Base-by-base conservation (phyloP, 1,139 yeast species). In the Taphrina wiesneri region DNA sequence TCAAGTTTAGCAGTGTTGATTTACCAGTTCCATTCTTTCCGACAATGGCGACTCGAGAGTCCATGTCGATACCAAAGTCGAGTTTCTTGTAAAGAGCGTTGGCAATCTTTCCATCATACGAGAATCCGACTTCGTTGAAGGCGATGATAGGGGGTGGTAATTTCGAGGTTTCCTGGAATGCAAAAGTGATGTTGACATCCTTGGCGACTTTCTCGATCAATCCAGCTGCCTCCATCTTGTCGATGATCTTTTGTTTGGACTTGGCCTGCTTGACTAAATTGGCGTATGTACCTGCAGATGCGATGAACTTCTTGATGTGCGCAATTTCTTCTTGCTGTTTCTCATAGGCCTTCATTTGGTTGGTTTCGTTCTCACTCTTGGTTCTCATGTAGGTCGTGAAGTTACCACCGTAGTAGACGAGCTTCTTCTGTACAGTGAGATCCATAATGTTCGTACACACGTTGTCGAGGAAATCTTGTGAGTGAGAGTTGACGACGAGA, bases 1-100 rank as follows among this genome's bases (percentile, higher is more conserved):
- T 93, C 75, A 93, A 84, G 78, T 93, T 93, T 77, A 93, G 86
- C 76, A 93, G 82, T 26, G 99, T 93, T 65, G 98, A 92, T 80
- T 93, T 93, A 83, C 99, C 99, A 73, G 93, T 92, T 88, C 99
- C 99, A 79, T 93, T 93, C 76, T 99, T 98, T 53, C 99, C 99
- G 69, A 93, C 99, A 68, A 93, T 84, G 56, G 99, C 99, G 75
- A 92, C 87, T 82, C 99, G 88, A 49, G 98, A 91, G 80, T 93
- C 99, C 98, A 93, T 92, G 83, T 95, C 99, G 70, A 93, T 93
- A 87, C 99, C 99, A 74, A 93, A 93, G 77, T 91, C 95, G 77
- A 93, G 84, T 77, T 89, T 80, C 77, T 89, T 91, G 80, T 93
- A 93, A 74, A 93, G 83, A 79, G 92, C 88, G 78, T 93, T 88